Percentiles rank a stretch among this genome's conserved stretches.
Conservation (phyloP, 2,329 filamentous ascomycete species). For the Trichoderma guizhouense region DNA sequence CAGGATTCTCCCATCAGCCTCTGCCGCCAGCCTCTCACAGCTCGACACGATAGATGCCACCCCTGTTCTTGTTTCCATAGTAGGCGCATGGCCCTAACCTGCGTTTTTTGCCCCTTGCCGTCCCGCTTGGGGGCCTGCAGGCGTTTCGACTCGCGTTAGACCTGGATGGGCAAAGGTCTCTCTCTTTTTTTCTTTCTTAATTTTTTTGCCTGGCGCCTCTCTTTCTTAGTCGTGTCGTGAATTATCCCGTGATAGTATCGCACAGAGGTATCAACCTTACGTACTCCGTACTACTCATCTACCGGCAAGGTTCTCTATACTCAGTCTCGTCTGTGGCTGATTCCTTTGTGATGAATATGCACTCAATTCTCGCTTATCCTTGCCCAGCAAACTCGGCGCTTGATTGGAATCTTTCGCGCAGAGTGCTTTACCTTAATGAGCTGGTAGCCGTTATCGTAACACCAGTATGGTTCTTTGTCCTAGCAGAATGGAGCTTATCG, state of each 20-base stretch:
- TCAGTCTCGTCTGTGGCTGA: neutral
- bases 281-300: neutral
- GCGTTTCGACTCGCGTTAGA: neutral
- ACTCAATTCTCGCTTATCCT: neutral
- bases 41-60: slow-evolving; percentile 30
- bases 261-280: neutral
- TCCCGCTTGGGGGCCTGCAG: slow-evolving; percentile 9
- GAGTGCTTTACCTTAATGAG: neutral
- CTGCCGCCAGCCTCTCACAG: slow-evolving; percentile 31
- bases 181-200: neutral
- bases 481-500: neutral
- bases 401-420: neutral
- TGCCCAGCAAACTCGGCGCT: neutral
- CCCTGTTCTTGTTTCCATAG: slow-evolving; percentile 11
- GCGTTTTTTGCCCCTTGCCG: slow-evolving; percentile 7
- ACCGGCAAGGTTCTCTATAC: neutral
- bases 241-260: neutral
- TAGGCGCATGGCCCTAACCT: slow-evolving; percentile 9
- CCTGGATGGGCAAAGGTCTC: neutral
- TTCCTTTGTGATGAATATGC: neutral
- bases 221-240: neutral
- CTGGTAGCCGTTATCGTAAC: neutral
- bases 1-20: slow-evolving; percentile 23
- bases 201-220: neutral
- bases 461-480: neutral